Percentiles rank a stretch among this genome's conserved stretches.
These are phyloP conservation scores for Myxozyma vanderwaltii DNA, from an alignment of 805 yeast genomes.

Conservation along the genomic window DNA sequence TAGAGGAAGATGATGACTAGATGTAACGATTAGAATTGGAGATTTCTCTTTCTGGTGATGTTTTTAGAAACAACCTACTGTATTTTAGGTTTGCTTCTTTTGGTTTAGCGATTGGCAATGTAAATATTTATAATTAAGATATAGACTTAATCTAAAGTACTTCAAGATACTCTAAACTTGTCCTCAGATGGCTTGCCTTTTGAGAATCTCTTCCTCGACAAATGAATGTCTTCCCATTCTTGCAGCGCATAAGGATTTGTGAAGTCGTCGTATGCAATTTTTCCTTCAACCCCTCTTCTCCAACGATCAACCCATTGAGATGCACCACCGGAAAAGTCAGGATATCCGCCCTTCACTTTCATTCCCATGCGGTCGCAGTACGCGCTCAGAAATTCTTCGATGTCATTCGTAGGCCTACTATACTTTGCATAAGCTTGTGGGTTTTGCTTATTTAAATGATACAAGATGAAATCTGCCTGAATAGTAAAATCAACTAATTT, in stretches of 20 bases:
- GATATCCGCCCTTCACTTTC: conserved; percentile 36
- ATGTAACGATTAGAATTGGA: no score
- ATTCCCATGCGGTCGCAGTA: conserved; percentile 32
- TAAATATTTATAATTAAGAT: background rate
- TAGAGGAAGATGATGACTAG: conserved; percentile 28
- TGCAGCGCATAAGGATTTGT: conserved; percentile 26
- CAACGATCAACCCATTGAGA: conserved; percentile 62
- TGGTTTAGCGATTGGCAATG: background rate
- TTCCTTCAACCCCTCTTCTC: conserved; percentile 56
- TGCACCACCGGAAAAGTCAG: conserved; percentile 64
- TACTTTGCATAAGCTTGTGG: conserved; percentile 52
- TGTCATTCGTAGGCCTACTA: conserved; percentile 69
- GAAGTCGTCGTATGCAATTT: conserved; percentile 41
- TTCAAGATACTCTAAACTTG: conserved; percentile 7
- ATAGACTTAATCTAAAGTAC: background rate
- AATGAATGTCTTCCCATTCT: conserved; percentile 24
- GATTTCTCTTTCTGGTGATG: no score
- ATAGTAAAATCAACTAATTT: conserved; percentile 77
- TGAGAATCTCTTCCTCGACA: conserved; percentile 2
- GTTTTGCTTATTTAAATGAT: conserved; percentile 56
- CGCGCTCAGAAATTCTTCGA: conserved; percentile 55
- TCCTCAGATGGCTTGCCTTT: background rate
- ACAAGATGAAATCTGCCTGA: conserved; percentile 83
- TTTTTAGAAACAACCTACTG: background rate
- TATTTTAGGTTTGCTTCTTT: background rate